phyloP scores from a whole-genome alignment of 2,329 filamentous ascomycete genomes.

The Trichoderma koningiopsis region DNA sequence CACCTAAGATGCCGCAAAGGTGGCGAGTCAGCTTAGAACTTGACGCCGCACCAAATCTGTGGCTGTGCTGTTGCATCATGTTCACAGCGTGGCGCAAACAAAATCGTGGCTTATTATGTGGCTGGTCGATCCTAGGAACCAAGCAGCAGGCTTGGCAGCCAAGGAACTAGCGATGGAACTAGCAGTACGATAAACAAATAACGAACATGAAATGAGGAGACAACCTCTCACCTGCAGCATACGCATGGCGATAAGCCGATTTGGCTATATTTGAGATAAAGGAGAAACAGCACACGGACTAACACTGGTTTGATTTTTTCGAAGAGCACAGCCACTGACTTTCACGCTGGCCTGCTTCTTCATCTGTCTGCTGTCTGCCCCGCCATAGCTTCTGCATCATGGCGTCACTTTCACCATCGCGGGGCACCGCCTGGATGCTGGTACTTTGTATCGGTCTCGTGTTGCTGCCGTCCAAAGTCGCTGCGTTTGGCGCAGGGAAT shows the following conservation, averaged over 20 bases:
- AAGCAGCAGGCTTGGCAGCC: too few relatives aligned
- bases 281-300: background rate
- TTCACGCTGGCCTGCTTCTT: background rate
- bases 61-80: constrained; percentile 7
- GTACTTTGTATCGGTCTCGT: constrained; percentile 56
- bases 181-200: too few relatives aligned
- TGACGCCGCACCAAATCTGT: background rate
- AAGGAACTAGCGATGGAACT: too few relatives aligned
- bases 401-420: constrained; percentile 51
- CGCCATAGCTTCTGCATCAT: constrained; percentile 40
- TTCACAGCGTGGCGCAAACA: background rate
- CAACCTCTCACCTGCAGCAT: constrained; percentile 12
- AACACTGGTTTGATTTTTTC: background rate
- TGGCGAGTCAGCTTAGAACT: background rate
- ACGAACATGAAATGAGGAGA: background rate
- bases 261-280: background rate
- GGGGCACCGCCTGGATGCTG: constrained; percentile 58
- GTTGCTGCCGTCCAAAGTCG: constrained; percentile 58
- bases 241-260: background rate
- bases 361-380: background rate
- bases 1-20: background rate
- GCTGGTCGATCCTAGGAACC: constrained; percentile 9
- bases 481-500: constrained; percentile 70
- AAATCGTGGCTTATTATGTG: constrained; percentile 2
- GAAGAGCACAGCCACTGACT: too few relatives aligned